A percentile compares a stretch with the other conserved stretches of the same genome.
These are phyloP conservation scores for Pneumocystis carinii DNA, from an alignment of 1,139 yeast species.

Conservation along the genomic window DNA sequence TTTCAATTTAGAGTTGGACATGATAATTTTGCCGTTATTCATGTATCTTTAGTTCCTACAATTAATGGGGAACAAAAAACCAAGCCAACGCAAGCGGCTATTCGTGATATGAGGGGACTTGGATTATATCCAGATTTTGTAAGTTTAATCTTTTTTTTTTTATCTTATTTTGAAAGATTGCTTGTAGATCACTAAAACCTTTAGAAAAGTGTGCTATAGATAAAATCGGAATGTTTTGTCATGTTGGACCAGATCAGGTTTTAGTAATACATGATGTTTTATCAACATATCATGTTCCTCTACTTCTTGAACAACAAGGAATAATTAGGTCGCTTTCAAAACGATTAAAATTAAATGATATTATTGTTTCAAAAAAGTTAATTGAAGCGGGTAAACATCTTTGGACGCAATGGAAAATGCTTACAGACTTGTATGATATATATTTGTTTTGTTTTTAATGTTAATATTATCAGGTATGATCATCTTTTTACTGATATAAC, in stretches of 20 bases:
- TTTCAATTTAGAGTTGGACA: slow-evolving; percentile 93
- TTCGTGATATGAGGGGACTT: slow-evolving; percentile 84
- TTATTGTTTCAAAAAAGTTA: slow-evolving; percentile 40
- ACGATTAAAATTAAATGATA: slow-evolving; percentile 48
- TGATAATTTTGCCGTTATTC: slow-evolving; percentile 88
- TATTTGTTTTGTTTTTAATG: neutral
- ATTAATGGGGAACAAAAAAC: slow-evolving; percentile 98
- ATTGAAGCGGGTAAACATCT: slow-evolving; percentile 49
- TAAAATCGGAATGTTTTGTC: slow-evolving; percentile 97
- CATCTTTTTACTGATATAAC: slow-evolving; percentile 72
- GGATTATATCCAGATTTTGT: slow-evolving; percentile 85
- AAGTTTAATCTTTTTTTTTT: neutral
- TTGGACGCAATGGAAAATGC: slow-evolving; percentile 61
- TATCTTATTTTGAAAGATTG: slow-evolving; percentile 32
- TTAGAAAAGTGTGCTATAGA: slow-evolving; percentile 73
- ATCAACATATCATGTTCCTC: slow-evolving; percentile 94
- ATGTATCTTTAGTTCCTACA: slow-evolving; percentile 92
- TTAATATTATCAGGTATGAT: slow-evolving; percentile 31
- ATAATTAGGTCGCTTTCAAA: slow-evolving; percentile 59
- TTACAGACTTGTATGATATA: slow-evolving; percentile 44
- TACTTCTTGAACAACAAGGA: slow-evolving; percentile 73
- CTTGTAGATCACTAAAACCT: slow-evolving; percentile 84
- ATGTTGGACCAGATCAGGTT: slow-evolving; percentile 94
- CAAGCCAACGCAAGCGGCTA: slow-evolving; percentile 98
- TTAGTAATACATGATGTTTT: slow-evolving; percentile 93